phyloP scores from a whole-genome alignment of 2,329 filamentous ascomycete species.

The Arthrobotrys pseudoclavata region DNA sequence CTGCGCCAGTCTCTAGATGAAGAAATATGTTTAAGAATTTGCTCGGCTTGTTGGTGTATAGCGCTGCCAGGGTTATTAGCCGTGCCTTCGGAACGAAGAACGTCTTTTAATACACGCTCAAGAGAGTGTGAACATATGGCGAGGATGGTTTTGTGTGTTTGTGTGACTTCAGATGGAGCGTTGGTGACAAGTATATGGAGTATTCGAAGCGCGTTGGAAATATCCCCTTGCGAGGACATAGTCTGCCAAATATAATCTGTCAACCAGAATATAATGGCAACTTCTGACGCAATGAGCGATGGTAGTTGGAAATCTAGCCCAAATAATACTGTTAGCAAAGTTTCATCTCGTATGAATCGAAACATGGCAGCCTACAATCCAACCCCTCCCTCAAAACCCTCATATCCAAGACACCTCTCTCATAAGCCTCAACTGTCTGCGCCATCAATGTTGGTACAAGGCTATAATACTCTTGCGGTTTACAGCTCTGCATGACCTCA shows the following conservation, averaged over 20 bases:
- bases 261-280: slow-evolving; percentile 80
- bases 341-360: slow-evolving; percentile 13
- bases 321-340: slow-evolving; percentile 13
- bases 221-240: slow-evolving; percentile 70
- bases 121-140: slow-evolving; percentile 62
- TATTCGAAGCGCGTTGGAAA: slow-evolving; percentile 78
- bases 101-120: slow-evolving; percentile 62
- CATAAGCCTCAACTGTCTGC: slow-evolving; percentile 79
- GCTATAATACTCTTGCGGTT: slow-evolving; percentile 84
- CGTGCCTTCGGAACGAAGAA: slow-evolving; percentile 53
- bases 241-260: slow-evolving; percentile 78
- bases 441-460: slow-evolving; percentile 82
- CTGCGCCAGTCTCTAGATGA: slow-evolving; percentile 73
- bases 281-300: slow-evolving; percentile 82
- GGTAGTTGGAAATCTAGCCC: slow-evolving; percentile 79
- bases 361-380: slow-evolving; percentile 72
- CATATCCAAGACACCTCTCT: slow-evolving; percentile 75
- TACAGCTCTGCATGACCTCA: slow-evolving; percentile 84
- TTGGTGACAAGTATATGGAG: slow-evolving; percentile 77
- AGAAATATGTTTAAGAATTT: slow-evolving; percentile 76
- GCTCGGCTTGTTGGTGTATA: slow-evolving; percentile 77
- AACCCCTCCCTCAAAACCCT: slow-evolving; percentile 80
- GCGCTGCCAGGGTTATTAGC: slow-evolving; percentile 71
- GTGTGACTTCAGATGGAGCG: slow-evolving; percentile 78
- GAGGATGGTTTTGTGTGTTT: slow-evolving; percentile 62